Conservation (phyloP, 768 basidiomycete species). For the Coprinopsis sp. region DNA sequence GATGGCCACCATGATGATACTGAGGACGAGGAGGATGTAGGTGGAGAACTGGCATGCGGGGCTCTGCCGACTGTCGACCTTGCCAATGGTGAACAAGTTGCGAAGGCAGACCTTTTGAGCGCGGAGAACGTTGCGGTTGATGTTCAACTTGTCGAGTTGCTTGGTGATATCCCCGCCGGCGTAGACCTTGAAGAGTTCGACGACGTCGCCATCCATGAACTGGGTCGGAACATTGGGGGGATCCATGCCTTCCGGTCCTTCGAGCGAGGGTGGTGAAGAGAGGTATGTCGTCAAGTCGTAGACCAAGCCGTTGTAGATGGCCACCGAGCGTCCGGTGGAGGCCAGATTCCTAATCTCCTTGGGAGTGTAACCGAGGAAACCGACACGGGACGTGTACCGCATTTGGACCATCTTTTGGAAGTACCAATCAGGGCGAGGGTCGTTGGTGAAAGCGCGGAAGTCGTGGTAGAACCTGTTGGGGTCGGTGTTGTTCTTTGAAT, state of each 20-base stretch:
- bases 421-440: conserved; percentile 97
- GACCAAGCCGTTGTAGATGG: conserved; percentile 80
- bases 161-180: conserved; percentile 84
- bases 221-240: conserved; percentile 35
- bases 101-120: conserved; percentile 85
- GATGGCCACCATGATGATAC: conserved; percentile 87
- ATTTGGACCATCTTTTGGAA: conserved; percentile 90
- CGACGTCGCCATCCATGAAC: conserved; percentile 70
- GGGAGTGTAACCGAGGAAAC: conserved; percentile 83
- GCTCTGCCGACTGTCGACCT: conserved; percentile 88
- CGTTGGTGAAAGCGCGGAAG: conserved; percentile 84
- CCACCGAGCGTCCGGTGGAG: conserved; percentile 56
- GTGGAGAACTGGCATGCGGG: conserved; percentile 88
- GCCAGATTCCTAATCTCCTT: conserved; percentile 73
- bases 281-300: conserved; percentile 88
- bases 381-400: conserved; percentile 84
- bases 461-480: conserved; percentile 86
- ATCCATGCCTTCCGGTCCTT: conserved; percentile 43
- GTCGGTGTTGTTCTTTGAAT: conserved; percentile 73
- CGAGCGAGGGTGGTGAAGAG: conserved; percentile 55
- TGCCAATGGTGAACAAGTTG: conserved; percentile 89
- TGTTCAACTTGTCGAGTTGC: conserved; percentile 52
- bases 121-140: conserved; percentile 56
- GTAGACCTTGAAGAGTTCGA: conserved; percentile 71
- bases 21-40: conserved; percentile 86